Conservation (phyloP, 1,139 yeast species). For the Arxiozyma bovina region DNA sequence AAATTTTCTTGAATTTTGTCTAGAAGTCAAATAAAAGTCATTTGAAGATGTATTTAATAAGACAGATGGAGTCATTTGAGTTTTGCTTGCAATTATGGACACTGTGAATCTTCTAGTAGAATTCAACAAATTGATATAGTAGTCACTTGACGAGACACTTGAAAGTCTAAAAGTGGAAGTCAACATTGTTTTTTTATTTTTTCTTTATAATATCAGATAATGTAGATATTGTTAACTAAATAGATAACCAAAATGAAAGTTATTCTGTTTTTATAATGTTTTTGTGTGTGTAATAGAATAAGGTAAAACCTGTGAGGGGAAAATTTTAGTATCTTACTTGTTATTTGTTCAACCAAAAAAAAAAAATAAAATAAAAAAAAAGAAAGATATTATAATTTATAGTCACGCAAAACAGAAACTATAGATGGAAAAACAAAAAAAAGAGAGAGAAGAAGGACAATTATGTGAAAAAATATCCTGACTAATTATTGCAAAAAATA, state of each 20-base stretch:
- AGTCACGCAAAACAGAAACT: neutral
- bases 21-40: neutral
- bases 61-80: neutral
- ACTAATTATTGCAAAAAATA: too few relatives aligned
- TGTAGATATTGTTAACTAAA: too few relatives aligned
- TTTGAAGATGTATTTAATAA: neutral
- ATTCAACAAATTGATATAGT: neutral
- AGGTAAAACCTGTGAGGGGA: too few relatives aligned
- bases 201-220: too few relatives aligned
- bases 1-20: neutral
- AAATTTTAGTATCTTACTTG: neutral
- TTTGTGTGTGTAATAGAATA: neutral
- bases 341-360: too few relatives aligned
- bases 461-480: neutral
- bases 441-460: too few relatives aligned
- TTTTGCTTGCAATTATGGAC: neutral
- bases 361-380: too few relatives aligned
- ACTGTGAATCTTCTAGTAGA: neutral
- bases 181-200: neutral
- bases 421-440: neutral
- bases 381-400: neutral
- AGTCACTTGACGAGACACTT: neutral
- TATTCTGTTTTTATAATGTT: too few relatives aligned
- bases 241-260: neutral
- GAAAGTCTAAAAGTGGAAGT: neutral